Evolutionary conservation across 805 yeast genomes (phyloP).

Genomic region (Saccharomyces paradoxus): DNA sequence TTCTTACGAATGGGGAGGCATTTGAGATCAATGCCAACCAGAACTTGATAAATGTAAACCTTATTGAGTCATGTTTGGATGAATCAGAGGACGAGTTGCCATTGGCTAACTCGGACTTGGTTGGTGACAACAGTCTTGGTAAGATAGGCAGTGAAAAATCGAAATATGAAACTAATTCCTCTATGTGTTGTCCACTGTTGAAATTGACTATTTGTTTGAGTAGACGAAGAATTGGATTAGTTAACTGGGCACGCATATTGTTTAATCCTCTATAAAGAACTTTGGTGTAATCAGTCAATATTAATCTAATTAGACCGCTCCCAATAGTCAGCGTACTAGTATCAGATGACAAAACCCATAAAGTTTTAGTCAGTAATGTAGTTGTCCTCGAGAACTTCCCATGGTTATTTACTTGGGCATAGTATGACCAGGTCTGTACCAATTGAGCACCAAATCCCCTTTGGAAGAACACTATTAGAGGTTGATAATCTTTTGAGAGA

Average conservation of each 20-base stretch:
- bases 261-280: conserved; percentile 61
- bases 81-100: conserved; percentile 18
- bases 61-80: conserved; percentile 38
- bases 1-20: conserved; percentile 50
- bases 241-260: conserved; percentile 45
- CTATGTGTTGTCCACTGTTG: conserved; percentile 42
- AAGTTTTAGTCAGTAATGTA: conserved; percentile 33
- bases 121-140: conserved; percentile 53
- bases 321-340: conserved; percentile 16
- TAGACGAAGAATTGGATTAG: conserved; percentile 55
- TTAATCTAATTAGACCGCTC: conserved; percentile 33
- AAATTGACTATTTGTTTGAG: conserved; percentile 44
- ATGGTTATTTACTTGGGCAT: conserved; percentile 44
- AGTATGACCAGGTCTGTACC: conserved; percentile 42
- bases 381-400: conserved; percentile 40
- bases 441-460: conserved; percentile 32
- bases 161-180: conserved; percentile 53
- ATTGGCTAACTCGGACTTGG: conserved; percentile 38
- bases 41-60: conserved; percentile 53
- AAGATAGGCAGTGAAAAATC: conserved; percentile 58
- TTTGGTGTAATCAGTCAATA: conserved; percentile 51
- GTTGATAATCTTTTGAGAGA: conserved; percentile 17
- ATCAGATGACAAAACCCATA: conserved; percentile 21
- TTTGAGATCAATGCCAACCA: conserved; percentile 46
- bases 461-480: conserved; percentile 28